A percentile compares a stretch with the other conserved stretches of the same genome.
These are phyloP conservation scores for Penicillium sp. DNA, from an alignment of 2,329 filamentous ascomycete genomes.

Conservation along the genomic window DNA sequence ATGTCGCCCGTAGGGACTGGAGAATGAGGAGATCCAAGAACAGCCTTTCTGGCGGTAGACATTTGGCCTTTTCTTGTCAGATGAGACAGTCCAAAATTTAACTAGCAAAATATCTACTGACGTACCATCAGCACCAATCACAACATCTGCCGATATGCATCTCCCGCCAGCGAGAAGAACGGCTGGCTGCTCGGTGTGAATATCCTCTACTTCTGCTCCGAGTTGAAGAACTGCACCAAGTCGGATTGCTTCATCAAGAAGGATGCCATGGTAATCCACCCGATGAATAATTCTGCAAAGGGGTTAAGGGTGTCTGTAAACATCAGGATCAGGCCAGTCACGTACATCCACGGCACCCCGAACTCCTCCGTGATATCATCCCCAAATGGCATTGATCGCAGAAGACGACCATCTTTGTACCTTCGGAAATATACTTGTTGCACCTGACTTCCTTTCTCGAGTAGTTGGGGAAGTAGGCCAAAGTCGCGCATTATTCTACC, in stretches of 20 bases:
- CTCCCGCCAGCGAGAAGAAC: conserved; percentile 10
- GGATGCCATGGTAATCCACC: conserved; percentile 20
- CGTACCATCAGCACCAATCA: conserved; percentile 24
- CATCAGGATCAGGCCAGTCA: not conserved
- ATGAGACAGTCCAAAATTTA: not conserved
- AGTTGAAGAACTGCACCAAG: conserved; percentile 15
- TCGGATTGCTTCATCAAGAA: conserved; percentile 16
- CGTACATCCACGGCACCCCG: conserved; percentile 28
- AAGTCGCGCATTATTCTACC: conserved; percentile 20
- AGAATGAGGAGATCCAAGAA: conserved; percentile 42
- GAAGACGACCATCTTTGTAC: conserved; percentile 20
- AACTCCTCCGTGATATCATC: conserved; percentile 22
- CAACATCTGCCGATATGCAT: conserved; percentile 15
- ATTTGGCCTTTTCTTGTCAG: conserved; percentile 13
- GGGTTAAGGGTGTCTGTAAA: not conserved
- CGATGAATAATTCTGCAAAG: conserved; percentile 23
- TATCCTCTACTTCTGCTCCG: conserved; percentile 6
- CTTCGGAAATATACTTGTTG: conserved; percentile 20
- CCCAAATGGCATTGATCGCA: conserved; percentile 25
- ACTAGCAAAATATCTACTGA: not conserved
- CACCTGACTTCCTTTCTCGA: conserved; percentile 9
- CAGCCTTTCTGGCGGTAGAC: conserved; percentile 12
- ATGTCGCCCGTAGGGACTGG: conserved; percentile 61
- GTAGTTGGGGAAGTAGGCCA: conserved; percentile 15
- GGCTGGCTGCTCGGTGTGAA: conserved; percentile 3